Evolutionary conservation across 345 rosid species (phyloP).

Genomic region (Moringa oleifera): DNA sequence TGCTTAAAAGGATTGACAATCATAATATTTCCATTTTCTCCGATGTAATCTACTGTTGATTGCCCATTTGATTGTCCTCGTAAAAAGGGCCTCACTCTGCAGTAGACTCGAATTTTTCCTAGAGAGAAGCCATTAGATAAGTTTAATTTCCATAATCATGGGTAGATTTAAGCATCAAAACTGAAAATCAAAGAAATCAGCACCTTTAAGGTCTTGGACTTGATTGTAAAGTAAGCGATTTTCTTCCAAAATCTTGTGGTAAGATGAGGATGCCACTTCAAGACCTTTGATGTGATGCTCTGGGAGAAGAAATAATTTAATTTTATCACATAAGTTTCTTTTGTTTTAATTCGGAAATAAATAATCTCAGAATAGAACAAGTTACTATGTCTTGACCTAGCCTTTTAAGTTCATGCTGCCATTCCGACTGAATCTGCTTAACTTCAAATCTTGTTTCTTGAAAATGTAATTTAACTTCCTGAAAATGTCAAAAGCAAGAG

Average conservation of each 20-base stretch:
- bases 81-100: slow-evolving; percentile 87
- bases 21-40: slow-evolving; percentile 95
- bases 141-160: neutral
- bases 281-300: slow-evolving; percentile 63
- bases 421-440: slow-evolving; percentile 51
- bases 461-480: slow-evolving; percentile 56
- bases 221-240: slow-evolving; percentile 92
- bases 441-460: slow-evolving; percentile 54
- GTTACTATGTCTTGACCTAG: slow-evolving; percentile 41
- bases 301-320: slow-evolving; percentile 20
- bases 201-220: slow-evolving; percentile 98
- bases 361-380: neutral
- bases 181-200: neutral
- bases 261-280: slow-evolving; percentile 72
- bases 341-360: neutral
- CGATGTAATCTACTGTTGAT: slow-evolving; percentile 82
- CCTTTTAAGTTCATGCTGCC: slow-evolving; percentile 56
- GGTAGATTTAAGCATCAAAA: neutral
- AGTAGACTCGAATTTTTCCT: slow-evolving; percentile 90
- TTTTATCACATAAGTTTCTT: neutral
- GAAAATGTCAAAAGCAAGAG: neutral
- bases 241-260: slow-evolving; percentile 84
- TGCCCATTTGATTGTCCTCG: slow-evolving; percentile 54
- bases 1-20: slow-evolving; percentile 81
- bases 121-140: slow-evolving; percentile 15